Conservation (phyloP, 495 filamentous ascomycete genomes). For the Choiromyces venosus region DNA sequence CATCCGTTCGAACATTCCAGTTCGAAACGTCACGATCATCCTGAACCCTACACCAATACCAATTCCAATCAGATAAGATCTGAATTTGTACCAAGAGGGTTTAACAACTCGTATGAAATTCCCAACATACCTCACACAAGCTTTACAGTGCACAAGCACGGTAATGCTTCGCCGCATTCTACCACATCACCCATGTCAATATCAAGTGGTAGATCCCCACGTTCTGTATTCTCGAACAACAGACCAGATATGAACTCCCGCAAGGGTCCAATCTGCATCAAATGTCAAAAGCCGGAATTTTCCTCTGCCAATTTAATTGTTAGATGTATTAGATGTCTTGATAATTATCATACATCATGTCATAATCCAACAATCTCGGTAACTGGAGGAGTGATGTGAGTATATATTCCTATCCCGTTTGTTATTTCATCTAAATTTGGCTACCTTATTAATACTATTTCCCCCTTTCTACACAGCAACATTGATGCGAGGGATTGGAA, state of each 20-base stretch:
- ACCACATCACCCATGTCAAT: conserved; percentile 33
- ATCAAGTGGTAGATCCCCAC: conserved; percentile 30
- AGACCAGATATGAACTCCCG: neutral
- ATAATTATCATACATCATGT: conserved; percentile 30
- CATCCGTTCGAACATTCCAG: neutral
- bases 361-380: conserved; percentile 25
- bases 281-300: conserved; percentile 23
- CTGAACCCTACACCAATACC: neutral
- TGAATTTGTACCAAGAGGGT: neutral
- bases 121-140: neutral
- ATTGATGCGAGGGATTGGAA: conserved; percentile 21
- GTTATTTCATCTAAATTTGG: neutral
- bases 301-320: conserved; percentile 16
- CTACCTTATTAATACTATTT: neutral
- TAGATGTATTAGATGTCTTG: conserved; percentile 21
- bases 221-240: neutral
- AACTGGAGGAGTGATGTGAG: conserved; percentile 20
- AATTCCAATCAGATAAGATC: neutral
- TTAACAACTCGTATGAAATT: neutral
- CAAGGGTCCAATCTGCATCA: conserved; percentile 9
- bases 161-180: neutral
- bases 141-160: neutral
- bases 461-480: conserved; percentile 8
- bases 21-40: neutral
- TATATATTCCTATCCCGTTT: conserved; percentile 8